These are phyloP conservation scores for Lactarius sp. DNA, from an alignment of 768 basidiomycete genomes.

Conservation along the genomic window DNA sequence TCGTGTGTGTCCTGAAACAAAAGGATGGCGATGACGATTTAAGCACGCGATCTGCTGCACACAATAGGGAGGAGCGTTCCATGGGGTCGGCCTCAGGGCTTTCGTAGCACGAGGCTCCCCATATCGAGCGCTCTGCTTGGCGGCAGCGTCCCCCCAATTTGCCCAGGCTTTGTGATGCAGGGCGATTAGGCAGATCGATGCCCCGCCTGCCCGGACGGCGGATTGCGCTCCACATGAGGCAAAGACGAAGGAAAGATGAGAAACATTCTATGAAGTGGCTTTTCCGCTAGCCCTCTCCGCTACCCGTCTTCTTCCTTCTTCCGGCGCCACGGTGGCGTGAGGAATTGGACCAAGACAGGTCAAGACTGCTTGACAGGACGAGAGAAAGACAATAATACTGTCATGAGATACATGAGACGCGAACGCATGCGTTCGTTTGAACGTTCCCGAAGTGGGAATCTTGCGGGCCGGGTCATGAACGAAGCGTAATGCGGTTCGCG, in stretches of 20 bases:
- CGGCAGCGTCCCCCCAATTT: too few relatives aligned
- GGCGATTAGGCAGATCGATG: too few relatives aligned
- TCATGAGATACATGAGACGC: background rate
- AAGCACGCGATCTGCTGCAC: conserved; percentile 21
- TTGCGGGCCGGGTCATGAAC: background rate
- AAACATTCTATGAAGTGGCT: conserved; percentile 11
- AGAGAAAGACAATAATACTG: background rate
- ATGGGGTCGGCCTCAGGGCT: background rate
- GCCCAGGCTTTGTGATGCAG: too few relatives aligned
- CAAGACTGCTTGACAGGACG: background rate
- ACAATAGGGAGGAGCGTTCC: conserved; percentile 20
- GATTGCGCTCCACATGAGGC: background rate
- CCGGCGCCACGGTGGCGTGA: background rate
- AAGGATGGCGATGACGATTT: conserved; percentile 7
- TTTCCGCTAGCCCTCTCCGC: too few relatives aligned
- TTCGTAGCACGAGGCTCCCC: conserved; percentile 21
- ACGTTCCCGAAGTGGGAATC: background rate
- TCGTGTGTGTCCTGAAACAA: background rate
- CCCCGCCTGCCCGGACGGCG: too few relatives aligned
- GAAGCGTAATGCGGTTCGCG: background rate
- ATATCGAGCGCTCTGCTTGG: background rate
- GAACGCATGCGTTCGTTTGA: background rate
- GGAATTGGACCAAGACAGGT: background rate
- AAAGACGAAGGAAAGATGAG: background rate
- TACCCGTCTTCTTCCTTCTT: background rate